Evolutionary conservation across 2,329 filamentous ascomycete genomes (phyloP), one percentile per base, ranked within the genome.

Genomic region (Pseudocercospora musae): DNA sequence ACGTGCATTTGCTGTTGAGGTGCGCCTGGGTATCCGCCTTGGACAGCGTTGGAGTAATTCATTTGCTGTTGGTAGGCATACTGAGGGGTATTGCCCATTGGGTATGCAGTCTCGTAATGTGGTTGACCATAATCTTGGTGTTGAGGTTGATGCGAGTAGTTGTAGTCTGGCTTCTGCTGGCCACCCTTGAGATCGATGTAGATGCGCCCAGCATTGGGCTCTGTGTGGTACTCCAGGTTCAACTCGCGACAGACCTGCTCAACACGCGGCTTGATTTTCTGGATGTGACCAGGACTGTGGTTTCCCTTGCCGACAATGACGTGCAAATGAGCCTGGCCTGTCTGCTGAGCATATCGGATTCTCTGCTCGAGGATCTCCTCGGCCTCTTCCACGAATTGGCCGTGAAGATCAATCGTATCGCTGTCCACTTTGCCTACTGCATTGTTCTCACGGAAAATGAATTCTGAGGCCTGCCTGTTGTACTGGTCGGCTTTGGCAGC

Each of bases 271-370:
- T 96, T 97, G 77, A 99, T 88, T 82, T 95, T 97, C 77, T 96
- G 92, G 23, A 98, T 84, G 72, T 95, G 89, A 68, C 88, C 85
- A 9, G 79, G 81, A 56, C 87, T 91, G 79, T 99, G 95, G 76
- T 96, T 95, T 2, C 95, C 95, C 78, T 94, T 96, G 72, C 95
- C 95, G 29, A 98, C 94, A 72, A 99, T 97, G 44, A 96, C 93
- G 78, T 96, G 92, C 60, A 99, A 80, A 78, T 96, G 91, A 20
- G 81, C 86, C 79, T 96, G 89, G 0, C 91, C 91, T 37, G 86
- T 84, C 58, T 84, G 77, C 74, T 87, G 86, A 62, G 92, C 92
- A 69, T 90, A 88, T 68, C 86, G 85, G 73, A 99, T 96, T 68
- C 95, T 85, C 77, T 91, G 83, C 79, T 94, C 91, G 21, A 98